phyloP scores from a whole-genome alignment of 805 yeast genomes.

The Metschnikowia sp. region DNA sequence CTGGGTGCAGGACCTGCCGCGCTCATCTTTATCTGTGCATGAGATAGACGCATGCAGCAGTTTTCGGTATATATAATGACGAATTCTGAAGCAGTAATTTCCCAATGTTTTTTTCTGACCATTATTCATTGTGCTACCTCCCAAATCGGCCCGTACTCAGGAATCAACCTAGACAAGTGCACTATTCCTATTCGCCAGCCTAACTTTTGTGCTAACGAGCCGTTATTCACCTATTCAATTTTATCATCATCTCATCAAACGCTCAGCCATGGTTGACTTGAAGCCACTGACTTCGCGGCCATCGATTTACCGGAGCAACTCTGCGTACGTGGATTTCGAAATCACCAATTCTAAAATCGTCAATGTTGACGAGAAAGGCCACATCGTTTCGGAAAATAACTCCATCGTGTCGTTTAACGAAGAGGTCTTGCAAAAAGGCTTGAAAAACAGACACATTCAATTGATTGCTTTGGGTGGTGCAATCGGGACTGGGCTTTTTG shows the following conservation, averaged over 20 bases:
- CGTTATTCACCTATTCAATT: neutral
- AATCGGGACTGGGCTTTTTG: slow-evolving; percentile 22
- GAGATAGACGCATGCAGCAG: slow-evolving; percentile 4
- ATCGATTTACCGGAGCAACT: slow-evolving; percentile 15
- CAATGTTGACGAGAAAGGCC: slow-evolving; percentile 19
- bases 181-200: neutral
- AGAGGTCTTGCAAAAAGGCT: slow-evolving; percentile 16
- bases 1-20: slow-evolving; percentile 3
- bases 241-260: neutral
- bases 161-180: too few species aligned
- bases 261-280: slow-evolving; percentile 11
- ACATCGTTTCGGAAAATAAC: slow-evolving; percentile 14
- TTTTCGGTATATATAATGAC: slow-evolving; percentile 1
- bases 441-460: slow-evolving; percentile 22
- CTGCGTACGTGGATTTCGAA: slow-evolving; percentile 15
- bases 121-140: neutral
- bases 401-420: slow-evolving; percentile 14
- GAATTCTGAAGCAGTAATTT: neutral
- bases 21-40: slow-evolving; percentile 9
- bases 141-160: neutral
- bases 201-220: neutral
- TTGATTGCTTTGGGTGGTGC: slow-evolving; percentile 23
- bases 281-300: slow-evolving; percentile 15
- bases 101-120: neutral
- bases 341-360: slow-evolving; percentile 17